Evolutionary conservation across 2,329 filamentous ascomycete species (phyloP), one percentile per base, ranked within the genome.

Genomic region (Pleurostoma richardsiae): DNA sequence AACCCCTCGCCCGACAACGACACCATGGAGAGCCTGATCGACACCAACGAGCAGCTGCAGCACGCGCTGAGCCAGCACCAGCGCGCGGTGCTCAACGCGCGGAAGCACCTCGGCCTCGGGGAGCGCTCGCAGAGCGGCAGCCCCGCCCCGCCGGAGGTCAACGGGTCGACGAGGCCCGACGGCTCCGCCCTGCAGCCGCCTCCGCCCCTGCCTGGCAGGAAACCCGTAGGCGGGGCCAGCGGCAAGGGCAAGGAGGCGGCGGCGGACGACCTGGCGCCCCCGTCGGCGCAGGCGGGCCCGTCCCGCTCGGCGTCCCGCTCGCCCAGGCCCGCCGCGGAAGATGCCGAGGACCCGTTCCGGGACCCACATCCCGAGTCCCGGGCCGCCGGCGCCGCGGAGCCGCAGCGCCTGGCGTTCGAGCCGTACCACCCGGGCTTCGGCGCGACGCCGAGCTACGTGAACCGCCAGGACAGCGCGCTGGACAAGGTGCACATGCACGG

Each of bases 31-130:
- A 91, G 83, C 10, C 72, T 99, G 51, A 96, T 99, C 59, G 90
- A 96, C 65, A 94, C 90, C 10, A 96, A 95, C 62, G 94, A 97
- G 66, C 87, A 92, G 61, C 74, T 99, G 30, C 88, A 89, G 50
- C 81, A 88, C 40, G 85, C 91, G 0, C 75, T 92, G 39, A 94
- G 83, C 53, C 84, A 90, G 61, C 89, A 96, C 64, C 89, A 95
- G 65, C 83, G 90, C 46, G 86, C 90, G 7, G 72, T 95, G 39
- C 68, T 85, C n/a, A 76, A 74, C 49, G 80, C 82, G 3, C 71
- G 77, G 51, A 84, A 83, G 59, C 69, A 75, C 36, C 63, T 78
- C 4, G 76, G 76, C 8, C 41, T 71, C 5, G 64, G 61, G 47
- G 56, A 63, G 46, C 49, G 51, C 5, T 59, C 58, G 40, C 52